Base-by-base conservation (phyloP, 345 rosid species). In the Turritis glabra region DNA sequence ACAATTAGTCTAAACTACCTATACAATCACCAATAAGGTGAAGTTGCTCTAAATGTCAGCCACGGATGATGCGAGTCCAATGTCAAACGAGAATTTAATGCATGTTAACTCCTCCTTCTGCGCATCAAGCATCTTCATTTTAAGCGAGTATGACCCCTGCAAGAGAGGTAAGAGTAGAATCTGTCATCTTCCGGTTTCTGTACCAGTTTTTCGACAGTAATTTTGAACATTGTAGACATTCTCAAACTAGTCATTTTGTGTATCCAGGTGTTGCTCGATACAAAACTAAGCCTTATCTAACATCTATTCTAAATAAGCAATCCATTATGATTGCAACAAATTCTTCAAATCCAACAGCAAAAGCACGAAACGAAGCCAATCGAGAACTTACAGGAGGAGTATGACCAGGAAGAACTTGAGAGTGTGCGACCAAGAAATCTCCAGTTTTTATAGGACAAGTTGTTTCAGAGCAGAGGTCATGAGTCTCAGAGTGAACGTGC, bases 331-430 rank as follows among this genome's bases (percentile, higher is more conserved):
- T 44, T 33, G 30, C 63, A 38, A 37, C 37, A 35, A 30, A 19
- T 14, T 15, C 30, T 60, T 47, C 14, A 1, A 48, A 1, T 1
- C 4, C 7, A 54, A 11, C 0, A 21, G 27, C 51, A n/a, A 41
- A 23, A 46, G 8, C 11, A 40, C 1, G 1, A 26, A n/a, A 41
- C 8, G 33, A 43, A 19, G 52, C 8, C 19, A 22, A 40, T 37
- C 12, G 15, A 82, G 14, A 56, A 62, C 97, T 87, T 87, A 94
- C 98, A 57, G 96, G 90, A 25, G 99, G 99, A 63, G 97, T 94
- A 65, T 22, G 86, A 61, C 89, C 91, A 1, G 97, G 96, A 63
- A 91, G 85, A 58, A 79, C 83, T 86, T 94, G 93, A 6, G 97
- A 84, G 67, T 94, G 97, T 62, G 92, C 46, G 18, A 91, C 88